Conservation (phyloP, 306 rosid species). For the Cicer pinnatifidum region DNA sequence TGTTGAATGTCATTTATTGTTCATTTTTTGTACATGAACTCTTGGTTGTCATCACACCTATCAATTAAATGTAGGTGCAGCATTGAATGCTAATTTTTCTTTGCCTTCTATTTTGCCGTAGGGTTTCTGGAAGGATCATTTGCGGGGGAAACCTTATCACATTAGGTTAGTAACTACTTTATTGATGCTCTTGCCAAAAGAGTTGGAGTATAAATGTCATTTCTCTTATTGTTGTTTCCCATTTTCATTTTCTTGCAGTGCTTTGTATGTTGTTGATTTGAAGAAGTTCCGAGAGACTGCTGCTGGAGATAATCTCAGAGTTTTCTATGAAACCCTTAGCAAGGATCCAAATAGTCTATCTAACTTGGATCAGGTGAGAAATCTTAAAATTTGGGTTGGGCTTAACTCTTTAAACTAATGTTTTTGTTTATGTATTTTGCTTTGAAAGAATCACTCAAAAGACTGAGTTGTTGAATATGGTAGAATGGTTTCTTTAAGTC, state of each 20-base stretch:
- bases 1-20: slow-evolving; percentile 39
- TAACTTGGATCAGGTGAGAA: slow-evolving; percentile 92
- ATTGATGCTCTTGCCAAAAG: slow-evolving; percentile 27
- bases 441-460: slow-evolving; percentile 32
- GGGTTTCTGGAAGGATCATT: slow-evolving; percentile 99
- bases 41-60: slow-evolving; percentile 25
- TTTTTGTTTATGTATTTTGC: not conserved
- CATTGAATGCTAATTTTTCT: slow-evolving; percentile 33
- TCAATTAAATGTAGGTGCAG: slow-evolving; percentile 17
- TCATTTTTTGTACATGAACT: slow-evolving; percentile 1
- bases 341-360: slow-evolving; percentile 98
- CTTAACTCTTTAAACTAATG: not conserved
- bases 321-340: slow-evolving; percentile 96
- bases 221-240: slow-evolving; percentile 24
- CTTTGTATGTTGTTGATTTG: slow-evolving; percentile 94
- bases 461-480: slow-evolving; percentile 6
- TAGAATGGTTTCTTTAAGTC: not conserved
- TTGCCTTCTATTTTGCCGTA: slow-evolving; percentile 48
- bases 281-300: slow-evolving; percentile 97
- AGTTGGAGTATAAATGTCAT: slow-evolving; percentile 33
- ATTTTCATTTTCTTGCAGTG: slow-evolving; percentile 65
- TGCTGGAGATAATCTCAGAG: slow-evolving; percentile 99
- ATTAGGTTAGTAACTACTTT: slow-evolving; percentile 64
- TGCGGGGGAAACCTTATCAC: slow-evolving; percentile 91
- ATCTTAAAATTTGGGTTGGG: not conserved